phyloP scores from a whole-genome alignment of 1,284 basidiomycete species.

The Apiotrichum sp. region DNA sequence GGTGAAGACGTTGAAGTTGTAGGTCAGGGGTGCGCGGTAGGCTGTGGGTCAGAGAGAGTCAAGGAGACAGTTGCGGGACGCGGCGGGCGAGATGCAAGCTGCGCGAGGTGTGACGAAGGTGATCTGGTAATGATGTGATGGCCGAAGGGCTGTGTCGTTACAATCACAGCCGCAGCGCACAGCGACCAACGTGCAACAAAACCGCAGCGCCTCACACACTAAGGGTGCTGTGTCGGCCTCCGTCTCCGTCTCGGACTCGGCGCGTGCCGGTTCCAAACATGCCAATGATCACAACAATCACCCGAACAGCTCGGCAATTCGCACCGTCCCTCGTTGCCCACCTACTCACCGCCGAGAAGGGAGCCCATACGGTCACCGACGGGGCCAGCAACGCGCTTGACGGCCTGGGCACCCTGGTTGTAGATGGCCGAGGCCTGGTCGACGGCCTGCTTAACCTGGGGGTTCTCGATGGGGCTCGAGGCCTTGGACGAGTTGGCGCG shows the following conservation, averaged over 20 bases:
- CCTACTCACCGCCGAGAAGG: slow-evolving; percentile 42
- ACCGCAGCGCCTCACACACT: too few relatives aligned
- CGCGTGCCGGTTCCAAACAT: too few relatives aligned
- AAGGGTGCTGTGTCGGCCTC: too few relatives aligned
- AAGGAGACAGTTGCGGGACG: not conserved
- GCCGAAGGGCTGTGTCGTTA: too few relatives aligned
- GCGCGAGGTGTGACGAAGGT: too few relatives aligned
- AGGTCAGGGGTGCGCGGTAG: slow-evolving; percentile 72
- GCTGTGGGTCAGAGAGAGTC: slow-evolving; percentile 49
- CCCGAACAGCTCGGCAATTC: too few relatives aligned
- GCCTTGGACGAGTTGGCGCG: slow-evolving; percentile 21
- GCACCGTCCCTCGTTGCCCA: too few relatives aligned
- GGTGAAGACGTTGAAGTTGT: slow-evolving; percentile 76
- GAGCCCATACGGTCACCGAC: slow-evolving; percentile 41
- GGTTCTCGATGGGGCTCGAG: slow-evolving; percentile 40
- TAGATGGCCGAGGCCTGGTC: slow-evolving; percentile 16
- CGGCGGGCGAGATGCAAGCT: not conserved
- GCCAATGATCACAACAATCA: too few relatives aligned
- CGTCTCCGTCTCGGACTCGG: too few relatives aligned
- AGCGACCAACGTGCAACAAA: too few relatives aligned
- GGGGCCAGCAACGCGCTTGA: slow-evolving; percentile 43
- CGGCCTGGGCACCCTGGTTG: slow-evolving; percentile 30
- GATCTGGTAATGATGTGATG: too few relatives aligned
- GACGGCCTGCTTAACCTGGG: slow-evolving; percentile 17
- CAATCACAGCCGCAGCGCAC: too few relatives aligned